Evolutionary conservation across 1,284 basidiomycete species (phyloP), one percentile per base, ranked within the genome.

Genomic region (Sutorius eximius): DNA sequence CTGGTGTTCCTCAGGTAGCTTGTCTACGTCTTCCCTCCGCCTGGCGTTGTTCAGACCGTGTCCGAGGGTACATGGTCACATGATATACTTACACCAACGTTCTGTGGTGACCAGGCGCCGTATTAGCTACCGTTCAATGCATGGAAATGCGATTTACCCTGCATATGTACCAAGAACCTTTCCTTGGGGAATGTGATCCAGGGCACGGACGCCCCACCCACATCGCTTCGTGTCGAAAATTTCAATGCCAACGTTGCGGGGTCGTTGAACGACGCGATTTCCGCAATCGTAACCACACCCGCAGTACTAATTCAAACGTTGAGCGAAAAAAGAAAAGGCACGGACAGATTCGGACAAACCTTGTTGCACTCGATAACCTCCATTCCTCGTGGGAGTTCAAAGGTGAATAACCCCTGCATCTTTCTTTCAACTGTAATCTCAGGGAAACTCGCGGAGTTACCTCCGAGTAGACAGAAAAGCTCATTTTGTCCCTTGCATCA

Each of bases 291-390:
- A 32, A n/a, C 65, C 63, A 55, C 83, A 84, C 5, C 36, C 42
- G 52, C 83, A 85, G 37, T 69, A 65, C 80, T 83, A 53, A 6
- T 55, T 24, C 27, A 48, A 20, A 45, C 22, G 27, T 44, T 12
- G 36, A 48, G 51, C 36, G 30, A 53, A 41, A 33, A 2, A 7
- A 32, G 22, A 33, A 2, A 7, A 55, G 29, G 22, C 15, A 44
- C 4, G 5, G 13, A 29, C 1, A 32, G 20, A n/a, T 29, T 15
- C 22, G 9, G 13, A 16, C 64, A 44, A 61, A 82, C 85, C 62
- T 75, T 70, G 56, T 85, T 87, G 54, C 85, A 87, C 63, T 87
- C 85, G 8, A 85, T 73, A 15, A 83, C 81, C 45, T 82, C 79
- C 3, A 70, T 62, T 2, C 78, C 77, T 12, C 66, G 69, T 8